A percentile compares a stretch with the other conserved stretches of the same genome.
Conservation (phyloP, 306 rosid genomes). For the Rosa persica region DNA sequence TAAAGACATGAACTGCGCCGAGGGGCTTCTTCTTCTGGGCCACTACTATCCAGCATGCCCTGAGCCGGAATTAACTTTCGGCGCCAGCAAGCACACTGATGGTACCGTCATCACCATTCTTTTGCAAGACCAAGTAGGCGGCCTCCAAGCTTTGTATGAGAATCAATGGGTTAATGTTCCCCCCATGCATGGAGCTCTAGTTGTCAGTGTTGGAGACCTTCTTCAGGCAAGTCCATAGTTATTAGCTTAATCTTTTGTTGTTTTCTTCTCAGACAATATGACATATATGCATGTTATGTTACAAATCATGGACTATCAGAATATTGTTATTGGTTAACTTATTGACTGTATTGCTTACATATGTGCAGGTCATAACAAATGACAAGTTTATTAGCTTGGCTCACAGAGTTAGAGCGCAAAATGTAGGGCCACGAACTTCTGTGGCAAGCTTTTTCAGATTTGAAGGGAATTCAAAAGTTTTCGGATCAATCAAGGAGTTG, state of each 20-base stretch:
- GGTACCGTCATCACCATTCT: slow-evolving; percentile 42
- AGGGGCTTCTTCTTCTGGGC: not conserved
- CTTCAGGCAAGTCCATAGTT: slow-evolving; percentile 23
- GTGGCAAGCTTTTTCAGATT: not conserved
- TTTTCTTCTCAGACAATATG: not conserved
- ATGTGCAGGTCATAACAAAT: slow-evolving; percentile 29
- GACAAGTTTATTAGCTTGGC: slow-evolving; percentile 17
- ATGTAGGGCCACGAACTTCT: slow-evolving; percentile 1
- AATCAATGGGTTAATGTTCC: slow-evolving; percentile 20
- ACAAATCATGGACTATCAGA: not conserved
- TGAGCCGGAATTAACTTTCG: slow-evolving; percentile 7
- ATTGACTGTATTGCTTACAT: not conserved
- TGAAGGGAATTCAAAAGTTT: not conserved
- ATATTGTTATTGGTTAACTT: not conserved
- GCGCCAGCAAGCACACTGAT: slow-evolving; percentile 34
- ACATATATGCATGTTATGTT: not conserved
- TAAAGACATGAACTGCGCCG: not conserved
- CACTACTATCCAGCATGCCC: slow-evolving; percentile 25
- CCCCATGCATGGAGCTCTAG: slow-evolving; percentile 14
- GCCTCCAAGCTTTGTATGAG: slow-evolving; percentile 42
- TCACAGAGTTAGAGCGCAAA: slow-evolving; percentile 19
- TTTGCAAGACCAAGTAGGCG: slow-evolving; percentile 55
- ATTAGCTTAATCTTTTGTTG: not conserved
- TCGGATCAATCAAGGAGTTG: slow-evolving; percentile 8
- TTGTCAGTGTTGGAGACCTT: slow-evolving; percentile 26